Evolutionary conservation across 2,329 filamentous ascomycete genomes (phyloP), one percentile per base, ranked within the genome.

Genomic region (Colletotrichum viniferum): DNA sequence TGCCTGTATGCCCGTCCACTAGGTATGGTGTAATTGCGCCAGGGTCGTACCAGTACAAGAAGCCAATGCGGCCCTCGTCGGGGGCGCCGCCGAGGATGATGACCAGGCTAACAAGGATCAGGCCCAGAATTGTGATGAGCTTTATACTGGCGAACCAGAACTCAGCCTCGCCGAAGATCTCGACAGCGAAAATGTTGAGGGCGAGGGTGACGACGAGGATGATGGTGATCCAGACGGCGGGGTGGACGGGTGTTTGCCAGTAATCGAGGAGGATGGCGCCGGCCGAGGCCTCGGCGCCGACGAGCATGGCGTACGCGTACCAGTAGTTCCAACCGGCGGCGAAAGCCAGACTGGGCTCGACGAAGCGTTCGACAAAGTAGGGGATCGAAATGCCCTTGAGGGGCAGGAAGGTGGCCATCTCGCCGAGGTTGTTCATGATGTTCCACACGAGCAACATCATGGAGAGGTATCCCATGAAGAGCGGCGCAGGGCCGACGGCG

Each of bases 391-490:
- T 90, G 8, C 90, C 90, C 68, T 86, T 87, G 81, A 91, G 85
- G 2, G 90, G 89, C 1, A 91, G 85, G 67, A 88, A 90, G 2
- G 87, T 87, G 2, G 86, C 86, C 86, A 91, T 90, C 80, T 91
- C 90, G 10, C 86, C 89, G 10, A 91, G 83, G 74, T 84, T 79
- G 81, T 90, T 90, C 89, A 90, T 90, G 70, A 90, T 83, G 69
- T 86, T 83, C 86, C 87, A 91, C 30, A 91, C 88, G 12, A 90
- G 80, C 4, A 84, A 30, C 85, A 89, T 90, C 88, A 90, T 90
- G 77, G 85, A 86, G 8, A 90, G 79, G 82, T 95, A 96, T 28
- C 90, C 92, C 82, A 96, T 92, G 81, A 95, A 89, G 18, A 95
- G 84, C 1, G 93, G 92, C 7, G 92, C 93, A 4, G 92, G 92